phyloP scores from a whole-genome alignment of 495 filamentous ascomycete genomes.

The Podospora pseudoanserina region DNA sequence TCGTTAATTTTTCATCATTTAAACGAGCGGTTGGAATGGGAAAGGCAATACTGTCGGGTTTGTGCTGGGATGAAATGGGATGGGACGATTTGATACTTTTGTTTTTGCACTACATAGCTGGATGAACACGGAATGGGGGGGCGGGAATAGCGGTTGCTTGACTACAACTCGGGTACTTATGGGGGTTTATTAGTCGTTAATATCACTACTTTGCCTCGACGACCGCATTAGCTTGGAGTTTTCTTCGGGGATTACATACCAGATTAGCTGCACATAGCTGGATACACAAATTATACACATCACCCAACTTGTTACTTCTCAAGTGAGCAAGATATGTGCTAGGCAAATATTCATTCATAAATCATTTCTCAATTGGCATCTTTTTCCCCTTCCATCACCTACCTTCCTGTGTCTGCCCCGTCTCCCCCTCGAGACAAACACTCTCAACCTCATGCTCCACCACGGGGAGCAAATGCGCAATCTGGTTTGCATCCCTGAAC shows the following conservation, averaged over 20 bases:
- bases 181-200: background rate
- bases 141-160: background rate
- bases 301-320: background rate
- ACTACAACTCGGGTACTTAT: background rate
- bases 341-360: background rate
- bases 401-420: background rate
- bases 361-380: background rate
- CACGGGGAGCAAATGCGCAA: conserved; percentile 68
- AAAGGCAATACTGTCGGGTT: background rate
- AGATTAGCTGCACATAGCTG: background rate
- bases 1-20: background rate
- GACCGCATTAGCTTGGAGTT: background rate
- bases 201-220: background rate
- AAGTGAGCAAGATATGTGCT: background rate
- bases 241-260: background rate
- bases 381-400: background rate
- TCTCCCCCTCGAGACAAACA: conserved; percentile 32
- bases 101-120: background rate
- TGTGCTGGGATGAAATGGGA: background rate
- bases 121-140: background rate
- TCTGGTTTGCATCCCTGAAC: conserved; percentile 76
- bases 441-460: conserved; percentile 55
- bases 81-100: background rate
- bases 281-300: background rate
- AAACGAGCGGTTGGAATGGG: background rate